Base-by-base conservation (phyloP, 192 early-diverging fungal species). In the Entomortierella parvispora region DNA sequence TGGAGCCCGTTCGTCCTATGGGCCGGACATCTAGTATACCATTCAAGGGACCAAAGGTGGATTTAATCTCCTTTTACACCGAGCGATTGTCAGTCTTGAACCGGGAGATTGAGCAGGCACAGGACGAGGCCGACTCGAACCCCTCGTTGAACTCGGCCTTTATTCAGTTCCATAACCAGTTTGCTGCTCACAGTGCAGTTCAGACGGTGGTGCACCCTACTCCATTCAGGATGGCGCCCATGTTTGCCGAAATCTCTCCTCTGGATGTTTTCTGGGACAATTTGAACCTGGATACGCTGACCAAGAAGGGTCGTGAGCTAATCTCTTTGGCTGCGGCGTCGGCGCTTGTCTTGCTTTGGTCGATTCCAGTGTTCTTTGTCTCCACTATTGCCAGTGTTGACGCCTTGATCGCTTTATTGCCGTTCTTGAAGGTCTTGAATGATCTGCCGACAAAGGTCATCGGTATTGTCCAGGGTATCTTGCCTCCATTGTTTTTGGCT, bases 211-310 rank as follows among this genome's bases (percentile, higher is more conserved):
- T 77, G 4, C 61, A 77, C 34, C 74, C 74, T 15, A 59, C 65
- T 8, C 65, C 74, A 15, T 77, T 77, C 61, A 92, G 94, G n/a
- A 89, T 97, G 83, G 91, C 94, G 3, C 90, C 88, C 17, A 82
- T 86, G 28, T 85, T 89, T 43, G 79, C 83, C 17, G 84, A 89
- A 33, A 87, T 96, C 22, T 69, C 91, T 31, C 89, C 91, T 0
- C 69, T 86, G 17, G 93, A 97, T 80, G 76, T 97, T 29, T 85
- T 93, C 32, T 97, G 95, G 95, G 71, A 83, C 4, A 93, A 94
- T 51, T 78, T 94, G 50, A 88, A 87, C 49, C 74, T 91, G 4
- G 60, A 68, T 14, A 83, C 81, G 26, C 82, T 81, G 55, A 63
- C 77, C 45, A 82, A 88, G 11, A 80, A 91, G 29, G 62, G 81